These are phyloP conservation scores for Marasmius oreades DNA, from an alignment of 1,284 basidiomycete species.

Conservation along the genomic window DNA sequence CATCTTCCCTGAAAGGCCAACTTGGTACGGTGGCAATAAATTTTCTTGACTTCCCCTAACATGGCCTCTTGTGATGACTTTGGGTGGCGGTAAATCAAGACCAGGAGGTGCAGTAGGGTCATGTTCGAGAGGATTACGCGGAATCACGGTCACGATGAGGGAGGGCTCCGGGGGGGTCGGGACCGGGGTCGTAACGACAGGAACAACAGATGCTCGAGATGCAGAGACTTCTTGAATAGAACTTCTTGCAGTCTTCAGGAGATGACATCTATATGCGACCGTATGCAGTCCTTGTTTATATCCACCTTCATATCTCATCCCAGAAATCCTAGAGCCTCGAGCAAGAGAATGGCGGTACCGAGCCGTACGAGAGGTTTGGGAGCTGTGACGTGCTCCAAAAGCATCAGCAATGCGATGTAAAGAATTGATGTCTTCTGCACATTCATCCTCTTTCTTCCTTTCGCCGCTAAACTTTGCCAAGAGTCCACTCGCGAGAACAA, in stretches of 20 bases:
- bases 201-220: neutral
- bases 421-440: neutral
- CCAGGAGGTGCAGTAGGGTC: too few relatives aligned
- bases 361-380: neutral
- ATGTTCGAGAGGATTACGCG: too few relatives aligned
- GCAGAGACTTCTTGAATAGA: too few relatives aligned
- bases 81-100: too few relatives aligned
- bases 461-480: neutral
- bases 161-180: too few relatives aligned
- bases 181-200: too few relatives aligned
- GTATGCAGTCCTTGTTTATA: neutral
- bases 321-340: neutral
- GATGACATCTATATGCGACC: neutral
- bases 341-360: neutral
- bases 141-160: too few relatives aligned
- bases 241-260: neutral
- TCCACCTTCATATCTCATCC: neutral
- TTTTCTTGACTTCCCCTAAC: too few relatives aligned
- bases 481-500: too few relatives aligned
- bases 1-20: too few relatives aligned
- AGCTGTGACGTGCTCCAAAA: neutral
- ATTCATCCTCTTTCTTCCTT: neutral
- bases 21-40: too few relatives aligned
- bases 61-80: too few relatives aligned
- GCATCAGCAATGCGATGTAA: neutral